These are phyloP conservation scores for Pseudomassariella vexata DNA, from an alignment of 2,329 filamentous ascomycete species.

Conservation along the genomic window DNA sequence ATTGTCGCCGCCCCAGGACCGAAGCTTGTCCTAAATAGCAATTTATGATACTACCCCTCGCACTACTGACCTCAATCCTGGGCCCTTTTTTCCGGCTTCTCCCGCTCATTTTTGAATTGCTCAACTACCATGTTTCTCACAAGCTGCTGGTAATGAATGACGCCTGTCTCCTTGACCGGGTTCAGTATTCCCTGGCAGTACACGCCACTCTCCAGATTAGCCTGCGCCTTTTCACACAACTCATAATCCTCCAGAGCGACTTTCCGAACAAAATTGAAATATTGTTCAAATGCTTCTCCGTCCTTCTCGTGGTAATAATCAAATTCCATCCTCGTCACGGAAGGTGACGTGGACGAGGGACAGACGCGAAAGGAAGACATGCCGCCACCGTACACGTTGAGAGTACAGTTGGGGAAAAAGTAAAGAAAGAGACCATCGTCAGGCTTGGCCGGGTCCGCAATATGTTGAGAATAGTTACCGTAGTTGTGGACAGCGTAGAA, in stretches of 20 bases:
- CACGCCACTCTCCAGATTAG: constrained; percentile 45
- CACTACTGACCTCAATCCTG: no score
- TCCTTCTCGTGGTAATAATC: constrained; percentile 48
- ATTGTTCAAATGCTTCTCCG: constrained; percentile 48
- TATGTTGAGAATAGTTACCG: constrained; percentile 48
- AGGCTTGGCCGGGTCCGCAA: constrained; percentile 45
- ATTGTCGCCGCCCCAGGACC: no score
- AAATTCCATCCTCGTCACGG: constrained; percentile 49
- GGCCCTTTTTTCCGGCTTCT: no score
- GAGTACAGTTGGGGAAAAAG: constrained; percentile 49
- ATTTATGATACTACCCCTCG: no score
- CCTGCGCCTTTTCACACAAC: constrained; percentile 50
- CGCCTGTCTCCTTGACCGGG: constrained; percentile 48
- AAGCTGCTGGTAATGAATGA: constrained; percentile 17
- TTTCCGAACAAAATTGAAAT: constrained; percentile 49
- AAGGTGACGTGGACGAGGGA: constrained; percentile 38
- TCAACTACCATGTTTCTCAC: constrained; percentile 19
- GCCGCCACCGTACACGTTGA: constrained; percentile 53
- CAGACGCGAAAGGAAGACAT: constrained; percentile 52
- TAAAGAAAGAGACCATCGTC: constrained; percentile 51
- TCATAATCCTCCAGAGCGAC: constrained; percentile 52
- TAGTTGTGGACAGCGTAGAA: constrained; percentile 50
- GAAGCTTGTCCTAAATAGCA: no score
- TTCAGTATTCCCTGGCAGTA: constrained; percentile 51
- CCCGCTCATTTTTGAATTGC: constrained; percentile 7